phyloP scores from a whole-genome alignment of 139 green algal genomes.

The Asterochloris sp. region DNA sequence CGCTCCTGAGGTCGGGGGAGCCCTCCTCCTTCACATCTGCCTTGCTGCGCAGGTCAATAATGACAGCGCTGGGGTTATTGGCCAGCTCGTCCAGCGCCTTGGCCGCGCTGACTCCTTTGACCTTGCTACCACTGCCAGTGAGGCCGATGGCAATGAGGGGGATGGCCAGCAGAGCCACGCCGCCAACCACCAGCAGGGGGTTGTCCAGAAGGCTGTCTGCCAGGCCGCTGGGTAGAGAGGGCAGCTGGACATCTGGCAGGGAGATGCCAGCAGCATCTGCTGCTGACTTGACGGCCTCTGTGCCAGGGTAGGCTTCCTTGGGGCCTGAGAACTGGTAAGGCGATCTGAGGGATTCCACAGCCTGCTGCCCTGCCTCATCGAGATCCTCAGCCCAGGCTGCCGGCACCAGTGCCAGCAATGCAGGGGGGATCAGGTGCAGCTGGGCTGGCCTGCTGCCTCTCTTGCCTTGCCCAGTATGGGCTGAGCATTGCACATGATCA shows the following conservation, averaged over 20 bases:
- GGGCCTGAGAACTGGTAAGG: too few species aligned
- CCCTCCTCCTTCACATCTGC: constrained; percentile 32
- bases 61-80: constrained; percentile 5
- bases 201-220: constrained; percentile 7
- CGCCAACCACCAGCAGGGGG: neutral
- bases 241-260: constrained; percentile 2
- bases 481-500: too few species aligned
- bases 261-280: constrained; percentile 1
- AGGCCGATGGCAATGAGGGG: neutral
- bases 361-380: constrained; percentile 1
- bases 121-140: constrained; percentile 12
- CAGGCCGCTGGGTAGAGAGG: neutral
- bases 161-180: neutral
- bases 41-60: constrained; percentile 42
- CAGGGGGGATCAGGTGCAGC: too few species aligned
- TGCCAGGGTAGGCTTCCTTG: too few species aligned
- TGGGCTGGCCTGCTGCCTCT: too few species aligned
- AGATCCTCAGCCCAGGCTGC: constrained; percentile 12
- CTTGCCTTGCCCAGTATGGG: too few species aligned
- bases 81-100: constrained; percentile 35
- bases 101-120: constrained; percentile 23
- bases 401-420: neutral
- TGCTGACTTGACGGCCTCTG: neutral
- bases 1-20: constrained; percentile 36
- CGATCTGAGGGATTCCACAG: neutral